Conservation (phyloP, 2,329 filamentous ascomycete species). For the Lasiodiplodia citricola region DNA sequence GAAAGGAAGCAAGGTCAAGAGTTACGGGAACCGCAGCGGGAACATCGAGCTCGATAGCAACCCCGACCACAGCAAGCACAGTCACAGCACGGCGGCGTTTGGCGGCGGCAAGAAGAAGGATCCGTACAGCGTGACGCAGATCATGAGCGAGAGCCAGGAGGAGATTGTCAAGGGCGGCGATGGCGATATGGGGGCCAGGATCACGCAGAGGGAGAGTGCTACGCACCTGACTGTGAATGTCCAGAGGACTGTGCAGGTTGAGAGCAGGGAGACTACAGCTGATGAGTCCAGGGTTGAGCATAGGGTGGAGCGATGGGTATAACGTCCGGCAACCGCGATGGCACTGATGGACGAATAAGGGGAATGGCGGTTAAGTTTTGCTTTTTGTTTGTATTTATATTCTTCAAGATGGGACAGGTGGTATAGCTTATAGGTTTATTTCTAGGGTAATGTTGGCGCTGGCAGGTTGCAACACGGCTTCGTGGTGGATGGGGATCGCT, state of each 20-base stretch:
- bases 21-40: conserved; percentile 27
- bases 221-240: not conserved
- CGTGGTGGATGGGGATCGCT: too few relatives aligned
- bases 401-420: not conserved
- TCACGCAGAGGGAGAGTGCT: not conserved
- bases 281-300: not conserved
- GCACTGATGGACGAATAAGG: not conserved
- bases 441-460: too few relatives aligned
- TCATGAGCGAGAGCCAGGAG: conserved; percentile 19
- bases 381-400: not conserved
- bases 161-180: not conserved
- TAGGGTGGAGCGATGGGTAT: conserved; percentile 1
- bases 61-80: conserved; percentile 5
- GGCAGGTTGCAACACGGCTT: too few relatives aligned
- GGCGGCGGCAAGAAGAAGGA: conserved; percentile 27
- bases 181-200: not conserved
- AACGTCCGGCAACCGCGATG: not conserved
- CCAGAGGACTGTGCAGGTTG: not conserved
- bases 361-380: not conserved
- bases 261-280: not conserved
- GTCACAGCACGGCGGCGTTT: not conserved
- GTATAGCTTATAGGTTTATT: too few relatives aligned
- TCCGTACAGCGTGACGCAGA: conserved; percentile 30
- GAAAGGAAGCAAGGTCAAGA: conserved; percentile 1
- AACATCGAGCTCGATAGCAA: not conserved